These are phyloP conservation scores for Talaromyces atroroseus DNA, from an alignment of 2,329 filamentous ascomycete genomes.

Conservation along the genomic window DNA sequence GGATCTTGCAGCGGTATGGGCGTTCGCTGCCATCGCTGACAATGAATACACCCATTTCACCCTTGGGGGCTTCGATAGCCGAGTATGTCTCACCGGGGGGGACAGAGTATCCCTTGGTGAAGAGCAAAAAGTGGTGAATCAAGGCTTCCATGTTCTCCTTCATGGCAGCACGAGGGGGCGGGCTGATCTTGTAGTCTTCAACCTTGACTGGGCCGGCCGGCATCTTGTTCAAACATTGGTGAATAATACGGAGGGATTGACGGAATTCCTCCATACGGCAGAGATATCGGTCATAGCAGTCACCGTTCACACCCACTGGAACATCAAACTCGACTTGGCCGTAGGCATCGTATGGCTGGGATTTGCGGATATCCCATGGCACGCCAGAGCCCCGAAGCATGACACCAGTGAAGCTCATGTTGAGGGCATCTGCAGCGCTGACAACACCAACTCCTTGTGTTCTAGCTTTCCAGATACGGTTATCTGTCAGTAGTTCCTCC, in stretches of 20 bases:
- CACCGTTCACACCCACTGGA: conserved; percentile 90
- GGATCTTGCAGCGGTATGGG: conserved; percentile 95
- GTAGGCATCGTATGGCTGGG: conserved; percentile 94
- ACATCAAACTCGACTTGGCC: conserved; percentile 98
- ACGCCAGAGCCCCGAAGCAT: conserved; percentile 97
- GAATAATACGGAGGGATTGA: conserved; percentile 94
- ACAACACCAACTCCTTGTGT: conserved; percentile 90
- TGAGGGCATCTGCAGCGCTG: conserved; percentile 85
- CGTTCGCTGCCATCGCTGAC: conserved; percentile 95
- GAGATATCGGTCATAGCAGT: conserved; percentile 98
- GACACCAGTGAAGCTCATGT: conserved; percentile 92
- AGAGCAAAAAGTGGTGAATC: conserved; percentile 98
- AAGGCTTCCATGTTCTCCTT: conserved; percentile 99
- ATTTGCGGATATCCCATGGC: conserved; percentile 95
- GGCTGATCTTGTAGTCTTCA: conserved; percentile 97
- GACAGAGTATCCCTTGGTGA: conserved; percentile 96
- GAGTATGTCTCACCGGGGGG: conserved; percentile 97
- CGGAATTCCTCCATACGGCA: conserved; percentile 99
- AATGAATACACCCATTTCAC: conserved; percentile 96
- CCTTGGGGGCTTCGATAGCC: conserved; percentile 98
- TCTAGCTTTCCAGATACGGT: conserved; percentile 97
- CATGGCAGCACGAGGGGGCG: conserved; percentile 94
- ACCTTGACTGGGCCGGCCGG: conserved; percentile 87
- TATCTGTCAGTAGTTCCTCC: conserved; percentile 96
- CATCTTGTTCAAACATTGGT: conserved; percentile 99